Evolutionary conservation across 208 protist species (phyloP).

Genomic region (Leishmania tropica): DNA sequence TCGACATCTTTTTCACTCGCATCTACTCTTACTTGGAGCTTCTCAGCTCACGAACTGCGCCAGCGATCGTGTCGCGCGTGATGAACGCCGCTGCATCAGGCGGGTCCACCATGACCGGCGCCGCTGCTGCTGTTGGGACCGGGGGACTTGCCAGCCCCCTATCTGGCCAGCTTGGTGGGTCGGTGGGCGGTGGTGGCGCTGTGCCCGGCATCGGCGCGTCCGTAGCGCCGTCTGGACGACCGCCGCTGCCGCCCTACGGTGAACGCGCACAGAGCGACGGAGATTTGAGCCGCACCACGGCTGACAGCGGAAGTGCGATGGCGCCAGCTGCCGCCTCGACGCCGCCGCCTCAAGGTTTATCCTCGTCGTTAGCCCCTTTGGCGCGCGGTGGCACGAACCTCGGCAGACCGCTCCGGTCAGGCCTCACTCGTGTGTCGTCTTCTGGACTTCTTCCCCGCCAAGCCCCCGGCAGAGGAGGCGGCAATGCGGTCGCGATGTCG

Average conservation of each 20-base stretch:
- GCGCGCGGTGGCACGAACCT: background rate
- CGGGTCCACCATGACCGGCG: background rate
- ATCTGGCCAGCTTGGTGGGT: background rate
- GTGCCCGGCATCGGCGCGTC: background rate
- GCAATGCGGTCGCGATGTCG: background rate
- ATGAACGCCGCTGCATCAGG: constrained; percentile 22
- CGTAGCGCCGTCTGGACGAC: background rate
- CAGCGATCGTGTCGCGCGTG: constrained; percentile 32
- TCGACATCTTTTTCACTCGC: constrained; percentile 80
- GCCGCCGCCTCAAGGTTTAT: background rate
- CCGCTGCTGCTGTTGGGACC: background rate
- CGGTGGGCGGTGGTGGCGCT: background rate
- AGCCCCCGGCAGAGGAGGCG: background rate
- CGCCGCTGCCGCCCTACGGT: constrained; percentile 18
- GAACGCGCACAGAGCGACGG: constrained; percentile 17
- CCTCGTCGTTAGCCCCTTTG: background rate
- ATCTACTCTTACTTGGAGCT: constrained; percentile 66
- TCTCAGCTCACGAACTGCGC: constrained; percentile 51
- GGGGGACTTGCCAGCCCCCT: background rate
- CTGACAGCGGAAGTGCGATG: background rate
- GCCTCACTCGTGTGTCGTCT: background rate
- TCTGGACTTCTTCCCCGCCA: background rate
- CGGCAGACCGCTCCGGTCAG: background rate
- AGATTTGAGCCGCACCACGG: constrained; percentile 2
- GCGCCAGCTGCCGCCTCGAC: too few relatives aligned